Evolutionary conservation across 345 rosid species (phyloP), one percentile per base, ranked within the genome.

Genomic region (Euphorbia pulcherrima): DNA sequence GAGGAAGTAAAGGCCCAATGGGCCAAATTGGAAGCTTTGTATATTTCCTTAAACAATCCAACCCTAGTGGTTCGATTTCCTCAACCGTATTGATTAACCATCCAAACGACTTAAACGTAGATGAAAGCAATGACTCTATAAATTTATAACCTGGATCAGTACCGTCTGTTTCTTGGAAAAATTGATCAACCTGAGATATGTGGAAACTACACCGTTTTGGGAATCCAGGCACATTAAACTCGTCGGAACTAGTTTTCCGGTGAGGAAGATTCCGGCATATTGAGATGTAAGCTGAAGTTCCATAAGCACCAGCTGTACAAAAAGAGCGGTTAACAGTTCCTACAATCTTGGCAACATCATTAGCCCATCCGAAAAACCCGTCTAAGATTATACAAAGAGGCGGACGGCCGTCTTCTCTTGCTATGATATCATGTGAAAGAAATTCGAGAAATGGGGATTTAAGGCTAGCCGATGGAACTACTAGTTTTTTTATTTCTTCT

Each of bases 181-280:
- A 77, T 0, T 55, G 26, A 57, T 73, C 83, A 23, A 84, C 65
- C 28, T 75, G 88, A 8, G 81, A 69, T 24, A 73, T 27, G 35
- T 84, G 82, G 27, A 86, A 80, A 8, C 67, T 77, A 10, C 66
- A 78, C 16, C 67, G 44, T 5, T 83, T 78, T 0, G 85, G 88
- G 64, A 86, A 86, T 0, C 86, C 86, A 0, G 84, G 84, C 17
- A 74, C 21, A 18, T 4, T 18, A 26, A 86, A 84, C 72, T 82
- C 75, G 13, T 75, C 69, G 5, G 74, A 68, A 44, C 65, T 72
- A 57, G 60, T 33, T 8, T 18, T 10, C 8, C 70, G 73, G 41
- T 82, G 90, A 14, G 88, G 84, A 40, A 82, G 85, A 74, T 77
- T 75, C 30, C 71, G 58, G 86, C 83, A 83, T 12, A 83, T 0